Evolutionary conservation across 2,329 filamentous ascomycete species (phyloP).

Genomic region (Trichophyton mentagrophytes): DNA sequence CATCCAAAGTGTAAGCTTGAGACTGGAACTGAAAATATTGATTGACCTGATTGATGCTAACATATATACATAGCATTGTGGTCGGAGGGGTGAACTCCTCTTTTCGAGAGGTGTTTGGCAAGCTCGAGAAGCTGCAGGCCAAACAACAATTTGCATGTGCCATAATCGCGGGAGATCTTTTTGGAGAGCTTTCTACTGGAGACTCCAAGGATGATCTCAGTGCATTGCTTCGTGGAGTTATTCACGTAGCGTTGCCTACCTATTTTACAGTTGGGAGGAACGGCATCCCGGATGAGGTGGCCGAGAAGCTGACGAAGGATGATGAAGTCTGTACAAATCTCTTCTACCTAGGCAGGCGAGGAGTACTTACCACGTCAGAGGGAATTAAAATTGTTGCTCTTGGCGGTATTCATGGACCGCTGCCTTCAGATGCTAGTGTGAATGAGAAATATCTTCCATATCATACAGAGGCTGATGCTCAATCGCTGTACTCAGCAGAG

Average conservation of each 20-base stretch:
- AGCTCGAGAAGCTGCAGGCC: constrained; percentile 63
- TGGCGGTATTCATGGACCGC: constrained; percentile 54
- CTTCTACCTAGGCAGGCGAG: constrained; percentile 76
- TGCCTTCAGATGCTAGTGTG: constrained; percentile 34
- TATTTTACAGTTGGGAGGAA: constrained; percentile 77
- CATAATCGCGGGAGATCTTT: constrained; percentile 73
- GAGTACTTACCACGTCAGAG: constrained; percentile 76
- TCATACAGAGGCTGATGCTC: constrained; percentile 66
- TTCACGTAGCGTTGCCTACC: constrained; percentile 64
- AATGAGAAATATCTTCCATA: constrained; percentile 60
- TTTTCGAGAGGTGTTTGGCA: constrained; percentile 62
- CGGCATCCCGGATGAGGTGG: constrained; percentile 56
- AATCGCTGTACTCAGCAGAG: constrained; percentile 55
- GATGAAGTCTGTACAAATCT: constrained; percentile 78
- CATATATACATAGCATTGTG: constrained; percentile 44
- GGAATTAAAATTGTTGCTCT: constrained; percentile 78
- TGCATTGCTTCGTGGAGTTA: constrained; percentile 57
- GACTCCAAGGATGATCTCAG: constrained; percentile 45
- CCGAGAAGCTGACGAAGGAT: constrained; percentile 60
- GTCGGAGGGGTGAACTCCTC: constrained; percentile 73
- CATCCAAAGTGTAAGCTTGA: constrained; percentile 43
- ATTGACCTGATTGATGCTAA: not conserved
- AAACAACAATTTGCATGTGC: constrained; percentile 85
- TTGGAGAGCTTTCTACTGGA: constrained; percentile 40
- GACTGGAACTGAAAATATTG: not conserved